phyloP scores from a whole-genome alignment of 495 filamentous ascomycete genomes.

The Neurospora sp. region DNA sequence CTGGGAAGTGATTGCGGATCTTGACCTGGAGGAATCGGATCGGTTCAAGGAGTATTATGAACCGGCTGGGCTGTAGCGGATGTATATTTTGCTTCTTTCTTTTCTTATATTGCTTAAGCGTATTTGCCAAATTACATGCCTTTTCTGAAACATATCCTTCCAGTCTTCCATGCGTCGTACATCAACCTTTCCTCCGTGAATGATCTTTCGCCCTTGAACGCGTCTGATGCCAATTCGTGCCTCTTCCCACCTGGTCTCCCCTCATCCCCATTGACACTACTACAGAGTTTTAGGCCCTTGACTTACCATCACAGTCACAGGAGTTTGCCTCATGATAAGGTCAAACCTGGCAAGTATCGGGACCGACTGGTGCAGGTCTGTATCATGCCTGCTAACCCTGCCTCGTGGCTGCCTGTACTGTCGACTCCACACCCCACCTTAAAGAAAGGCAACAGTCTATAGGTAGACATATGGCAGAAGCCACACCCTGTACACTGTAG shows the following conservation, averaged over 20 bases:
- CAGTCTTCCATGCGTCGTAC: neutral
- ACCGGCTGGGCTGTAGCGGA: conserved; percentile 11
- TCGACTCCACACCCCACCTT: too few species aligned
- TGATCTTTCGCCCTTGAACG: neutral
- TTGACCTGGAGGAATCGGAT: conserved; percentile 54
- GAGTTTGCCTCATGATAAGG: too few species aligned
- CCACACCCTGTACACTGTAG: too few species aligned
- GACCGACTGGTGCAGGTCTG: too few species aligned
- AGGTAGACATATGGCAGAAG: too few species aligned
- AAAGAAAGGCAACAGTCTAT: too few species aligned
- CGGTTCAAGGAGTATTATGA: conserved; percentile 68
- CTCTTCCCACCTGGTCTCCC: neutral
- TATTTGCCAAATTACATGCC: neutral
- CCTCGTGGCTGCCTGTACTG: too few species aligned
- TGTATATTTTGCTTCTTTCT: neutral
- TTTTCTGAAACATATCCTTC: neutral
- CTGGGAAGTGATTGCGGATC: conserved; percentile 59
- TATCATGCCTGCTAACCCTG: too few species aligned
- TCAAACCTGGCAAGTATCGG: too few species aligned
- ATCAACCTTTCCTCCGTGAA: neutral
- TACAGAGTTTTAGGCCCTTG: neutral
- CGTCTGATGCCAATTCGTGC: neutral
- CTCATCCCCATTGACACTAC: neutral
- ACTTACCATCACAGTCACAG: neutral
- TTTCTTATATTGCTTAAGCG: neutral